Base-by-base conservation (phyloP, 1,139 yeast species). In the Geotrichum reessii region DNA sequence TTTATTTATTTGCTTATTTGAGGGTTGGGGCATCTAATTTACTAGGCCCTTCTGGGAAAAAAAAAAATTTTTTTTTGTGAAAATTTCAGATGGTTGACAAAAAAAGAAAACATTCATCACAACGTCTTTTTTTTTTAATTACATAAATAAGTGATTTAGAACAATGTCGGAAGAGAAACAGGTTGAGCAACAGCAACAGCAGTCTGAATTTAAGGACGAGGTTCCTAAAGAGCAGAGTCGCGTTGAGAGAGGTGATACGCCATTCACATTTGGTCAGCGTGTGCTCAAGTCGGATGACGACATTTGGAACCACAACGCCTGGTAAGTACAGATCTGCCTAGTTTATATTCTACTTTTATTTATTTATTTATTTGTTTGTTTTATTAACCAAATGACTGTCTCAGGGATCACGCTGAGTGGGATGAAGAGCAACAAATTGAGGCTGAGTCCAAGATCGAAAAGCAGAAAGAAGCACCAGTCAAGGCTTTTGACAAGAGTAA, bases 251-350 rank as follows among this genome's bases (percentile, higher is more conserved):
- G 87, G 93, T 62, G 98, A 93, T 65, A 78, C 83, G 42, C 98
- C 99, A 2, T 93, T 89, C 73, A 85, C 86, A 19, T 93, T 93
- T 72, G 99, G 99, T 5, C 95, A 90, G 70, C 78, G 99, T 58
- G 82, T 75, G 64, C 77, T 93, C 61, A 81, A 80, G 5, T 82
- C 85, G 53, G 84, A 86, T 3, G 92, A 90, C 50, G 74, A 73
- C 19, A 96, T 95, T 0, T 93, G 96, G 84, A 81, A 82, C 63
- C 96, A 88, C 70, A 93, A 93, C 72, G 99, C 99, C 0, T 93
- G 99, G 79, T 67, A 57, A 40, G 65, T 50, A 19, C 22, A 9
- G 37, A 27, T 27, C 55, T 27, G 47, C 50, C 22, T 19, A 25
- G 19, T 33, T 27, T 46, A n/a, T n/a, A n/a, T n/a, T n/a, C n/a